phyloP scores from a whole-genome alignment of 148 eudicot species.

The Talinum fruticosum region DNA sequence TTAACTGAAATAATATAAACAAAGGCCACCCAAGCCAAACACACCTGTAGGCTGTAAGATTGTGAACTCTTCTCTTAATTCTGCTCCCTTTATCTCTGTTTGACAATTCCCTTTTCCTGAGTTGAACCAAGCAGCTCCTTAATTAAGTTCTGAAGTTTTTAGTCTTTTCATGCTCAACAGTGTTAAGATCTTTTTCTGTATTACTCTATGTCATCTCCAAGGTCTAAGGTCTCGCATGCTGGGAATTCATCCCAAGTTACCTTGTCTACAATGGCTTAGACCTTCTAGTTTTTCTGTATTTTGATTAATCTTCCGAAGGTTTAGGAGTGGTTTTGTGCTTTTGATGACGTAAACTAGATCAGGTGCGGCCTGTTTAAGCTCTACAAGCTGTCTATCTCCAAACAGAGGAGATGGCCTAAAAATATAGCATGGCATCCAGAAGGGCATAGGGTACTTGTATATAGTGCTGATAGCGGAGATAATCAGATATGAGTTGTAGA shows the following conservation, averaged over 20 bases:
- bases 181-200: neutral
- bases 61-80: neutral
- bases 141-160: neutral
- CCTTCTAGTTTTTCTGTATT: too few relatives aligned
- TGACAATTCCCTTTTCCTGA: neutral
- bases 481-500: conserved; percentile 76
- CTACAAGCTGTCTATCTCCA: conserved; percentile 60
- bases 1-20: neutral
- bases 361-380: conserved; percentile 64
- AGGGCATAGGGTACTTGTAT: conserved; percentile 66
- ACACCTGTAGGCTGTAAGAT: neutral
- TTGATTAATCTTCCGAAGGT: neutral
- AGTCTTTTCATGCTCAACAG: neutral
- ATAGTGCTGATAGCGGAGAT: conserved; percentile 86
- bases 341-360: conserved; percentile 48
- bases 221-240: neutral
- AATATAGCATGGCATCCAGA: conserved; percentile 96
- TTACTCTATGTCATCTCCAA: neutral
- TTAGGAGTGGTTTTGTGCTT: conserved; percentile 6
- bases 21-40: neutral
- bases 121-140: neutral
- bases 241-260: neutral
- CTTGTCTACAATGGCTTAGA: neutral
- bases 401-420: conserved; percentile 98
- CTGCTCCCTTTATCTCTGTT: neutral